Base-by-base conservation (phyloP, 306 rosid species). In the Ormosia emarginata region DNA sequence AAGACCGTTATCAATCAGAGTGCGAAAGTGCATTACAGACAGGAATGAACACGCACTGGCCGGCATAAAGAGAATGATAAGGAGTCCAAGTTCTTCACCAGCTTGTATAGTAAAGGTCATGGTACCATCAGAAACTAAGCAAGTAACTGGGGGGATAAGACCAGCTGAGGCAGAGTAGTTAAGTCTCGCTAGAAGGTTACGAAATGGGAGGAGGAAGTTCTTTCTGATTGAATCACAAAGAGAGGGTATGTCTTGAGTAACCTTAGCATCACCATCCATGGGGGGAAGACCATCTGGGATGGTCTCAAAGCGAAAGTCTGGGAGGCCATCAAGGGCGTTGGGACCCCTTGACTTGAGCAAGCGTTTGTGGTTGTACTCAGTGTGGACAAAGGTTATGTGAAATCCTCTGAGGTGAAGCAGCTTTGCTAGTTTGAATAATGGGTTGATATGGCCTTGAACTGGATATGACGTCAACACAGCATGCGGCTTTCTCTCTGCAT, bases 401-500 rank as follows among this genome's bases (percentile, higher is more conserved):
- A 83, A 83, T 64, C 83, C 86, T 61, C 64, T 83, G 0, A n/a
- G 77, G 29, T 83, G 69, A 43, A 83, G 86, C 1, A 83, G 12
- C 34, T 83, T 78, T 17, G 83, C 83, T 33, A 83, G 64, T 41
- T 83, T 83, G 6, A 83, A 56, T 52, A 83, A 10, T 1, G 79
- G 49, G 33, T 61, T 83, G 1, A 83, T 50, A 50, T 84, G 83
- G n/a, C 83, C 83, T 72, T 84, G 83, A 40, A 74, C 11, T 30
- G 83, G 87, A 67, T 2, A 73, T 32, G 83, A 83, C 2, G 24
- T 73, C 15, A 73, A 43, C 61, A 78, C 87, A 17, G 49, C 75
- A 14, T 50, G 79, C 4, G 69, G 80, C 65, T 92, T 89, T 78
- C 77, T 91, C 72, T 88, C 89, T 14, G 79, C 78, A 66, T 66